Base-by-base conservation (phyloP, 768 basidiomycete species). In the Tulasnella sp. region DNA sequence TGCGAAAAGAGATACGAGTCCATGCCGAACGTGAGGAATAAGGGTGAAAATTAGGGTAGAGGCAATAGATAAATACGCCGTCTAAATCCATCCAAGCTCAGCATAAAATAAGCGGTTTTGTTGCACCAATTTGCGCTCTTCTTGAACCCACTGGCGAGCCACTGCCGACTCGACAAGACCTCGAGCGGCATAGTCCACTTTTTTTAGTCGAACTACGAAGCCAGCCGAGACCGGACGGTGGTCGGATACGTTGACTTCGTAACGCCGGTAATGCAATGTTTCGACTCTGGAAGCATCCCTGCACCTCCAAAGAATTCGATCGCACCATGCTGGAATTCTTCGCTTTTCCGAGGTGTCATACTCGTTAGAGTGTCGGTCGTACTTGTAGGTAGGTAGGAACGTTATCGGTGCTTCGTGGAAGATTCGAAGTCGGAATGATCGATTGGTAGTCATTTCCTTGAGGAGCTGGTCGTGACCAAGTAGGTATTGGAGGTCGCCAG, bases 321-420 rank as follows among this genome's bases (percentile, higher is more conserved):
- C 97, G 85, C 97, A 99, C 96, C 97, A 99, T 2, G 97, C 96
- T 4, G 97, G 97, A 11, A 92, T 89, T 0, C 97, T 93, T 18
- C 90, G 89, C 86, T 99, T 98, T 85, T 96, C 95, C 0, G 94
- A 95, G 3, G 93, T 89, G 84, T 99, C 97, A 83, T 95, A 99
- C 82, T 92, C 90, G 84, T 90, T 85, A 34, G 95, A 91, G 8
- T 90, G 87, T 1, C 91, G 91, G 85, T 97, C 96, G 86, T 98
- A 98, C 86, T 98, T 98, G 90, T 98, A 98, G 50, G 97, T 98
- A 24, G 97, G 96, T 2, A 89, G 86, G 83, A 99, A 99, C 0
- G 88, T 90, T 82, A 98, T 90, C 0, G 91, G 91, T 1, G 87
- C 93, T 84, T 99, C 97, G 11, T 86, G 86, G 87, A 98, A 99